phyloP scores from a whole-genome alignment of 2,329 filamentous ascomycete species.

The Fusarium agapanthi region DNA sequence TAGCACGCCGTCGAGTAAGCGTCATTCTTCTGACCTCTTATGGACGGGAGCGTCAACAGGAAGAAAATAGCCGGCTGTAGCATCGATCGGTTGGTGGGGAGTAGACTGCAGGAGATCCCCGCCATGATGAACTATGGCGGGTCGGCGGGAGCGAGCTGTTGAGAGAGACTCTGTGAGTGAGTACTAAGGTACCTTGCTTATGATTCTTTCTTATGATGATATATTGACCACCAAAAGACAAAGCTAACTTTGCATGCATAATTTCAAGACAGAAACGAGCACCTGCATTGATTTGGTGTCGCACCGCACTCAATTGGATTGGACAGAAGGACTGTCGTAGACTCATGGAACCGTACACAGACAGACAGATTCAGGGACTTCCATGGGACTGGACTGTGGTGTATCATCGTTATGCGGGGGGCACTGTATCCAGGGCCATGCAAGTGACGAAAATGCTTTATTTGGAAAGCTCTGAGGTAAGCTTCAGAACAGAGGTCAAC shows the following conservation, averaged over 20 bases:
- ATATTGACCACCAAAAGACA: background rate
- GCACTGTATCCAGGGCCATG: constrained; percentile 36
- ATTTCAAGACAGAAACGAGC: background rate
- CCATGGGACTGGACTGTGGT: constrained; percentile 32
- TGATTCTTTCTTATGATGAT: background rate
- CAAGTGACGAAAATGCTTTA: constrained; percentile 22
- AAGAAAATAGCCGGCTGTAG: constrained; percentile 15
- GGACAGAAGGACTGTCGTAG: background rate
- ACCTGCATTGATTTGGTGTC: background rate
- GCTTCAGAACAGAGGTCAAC: constrained; percentile 5
- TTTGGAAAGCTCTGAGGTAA: constrained; percentile 8
- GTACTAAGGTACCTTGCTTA: background rate
- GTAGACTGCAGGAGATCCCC: constrained; percentile 32
- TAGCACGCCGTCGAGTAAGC: constrained; percentile 43
- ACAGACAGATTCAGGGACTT: background rate
- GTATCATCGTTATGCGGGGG: constrained; percentile 41
- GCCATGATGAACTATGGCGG: constrained; percentile 31
- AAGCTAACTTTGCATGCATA: constrained; percentile 2
- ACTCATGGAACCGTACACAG: constrained; percentile 4
- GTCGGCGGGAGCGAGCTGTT: constrained; percentile 14
- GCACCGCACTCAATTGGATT: constrained; percentile 1
- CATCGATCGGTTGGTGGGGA: constrained; percentile 40
- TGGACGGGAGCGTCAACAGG: constrained; percentile 31
- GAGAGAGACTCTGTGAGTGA: background rate
- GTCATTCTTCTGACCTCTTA: constrained; percentile 40